Evolutionary conservation across 1,284 basidiomycete genomes (phyloP), one percentile per base, ranked within the genome.

Genomic region (Fistulinella cinereoalba): DNA sequence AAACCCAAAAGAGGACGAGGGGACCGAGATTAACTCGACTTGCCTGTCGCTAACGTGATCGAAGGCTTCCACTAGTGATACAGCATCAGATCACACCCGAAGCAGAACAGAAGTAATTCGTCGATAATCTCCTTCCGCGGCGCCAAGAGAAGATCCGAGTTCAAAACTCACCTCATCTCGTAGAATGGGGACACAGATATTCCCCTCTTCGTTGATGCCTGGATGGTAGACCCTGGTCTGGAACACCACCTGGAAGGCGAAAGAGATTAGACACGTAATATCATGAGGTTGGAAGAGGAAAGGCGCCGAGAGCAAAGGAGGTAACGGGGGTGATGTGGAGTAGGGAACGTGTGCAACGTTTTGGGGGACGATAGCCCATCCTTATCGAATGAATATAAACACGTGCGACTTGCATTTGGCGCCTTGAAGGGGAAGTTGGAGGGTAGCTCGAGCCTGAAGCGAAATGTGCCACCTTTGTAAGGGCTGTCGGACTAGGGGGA

Each of bases 171-270:
- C 91, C 75, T 93, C 85, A 63, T 90, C 87, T 55, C 85, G 79
- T 43, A 92, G 74, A 39, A 92, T 75, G 29, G 88, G 85, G 22
- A 92, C 79, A 62, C 88, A 92, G 46, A 92, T 90, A 24, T 77
- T 73, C 32, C 92, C 92, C 62, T 96, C 90, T 49, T 92, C 89
- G 54, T 95, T 93, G 62, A 96, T 88, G 44, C 92, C 92, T 13
- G 92, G 92, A 69, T 96, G 92, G 62, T 95, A 95, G 49, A 93
- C 87, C 73, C 86, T 92, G 31, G 92, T 95, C 37, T 72, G 80
- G 70, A 94, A 94, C 34, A 80, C 82, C 49, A 94, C 85, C 92
- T 94, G 48, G 44, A 36, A 43, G 36, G 37, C 40, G 40, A 16
- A 32, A 37, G 42, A 23, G 16, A 33, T 64, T n/a, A 45, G 47